Evolutionary conservation across 2,329 filamentous ascomycete genomes (phyloP).

Genomic region (Cladophialophora bantiana): DNA sequence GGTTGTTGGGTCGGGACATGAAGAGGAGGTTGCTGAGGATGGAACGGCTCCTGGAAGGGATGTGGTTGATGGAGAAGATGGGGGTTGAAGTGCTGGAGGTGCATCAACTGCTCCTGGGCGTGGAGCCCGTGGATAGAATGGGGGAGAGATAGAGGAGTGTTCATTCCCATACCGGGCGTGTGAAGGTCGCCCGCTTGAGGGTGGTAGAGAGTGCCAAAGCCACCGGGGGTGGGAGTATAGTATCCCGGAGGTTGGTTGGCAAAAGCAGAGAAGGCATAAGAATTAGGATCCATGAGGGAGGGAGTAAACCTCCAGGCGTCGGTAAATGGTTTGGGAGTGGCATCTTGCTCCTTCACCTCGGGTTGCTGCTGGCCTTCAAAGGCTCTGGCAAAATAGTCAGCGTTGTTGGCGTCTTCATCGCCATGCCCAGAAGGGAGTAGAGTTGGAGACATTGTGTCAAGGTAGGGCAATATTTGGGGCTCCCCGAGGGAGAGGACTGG

Average conservation of each 20-base stretch:
- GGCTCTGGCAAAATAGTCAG: slow-evolving; percentile 47
- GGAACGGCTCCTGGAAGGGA: slow-evolving; percentile 36
- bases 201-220: slow-evolving; percentile 80
- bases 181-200: slow-evolving; percentile 85
- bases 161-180: slow-evolving; percentile 76
- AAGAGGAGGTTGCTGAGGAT: slow-evolving; percentile 33
- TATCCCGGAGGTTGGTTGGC: slow-evolving; percentile 81
- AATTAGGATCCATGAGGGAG: slow-evolving; percentile 84
- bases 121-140: slow-evolving; percentile 69
- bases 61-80: slow-evolving; percentile 48
- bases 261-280: slow-evolving; percentile 79
- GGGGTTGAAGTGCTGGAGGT: slow-evolving; percentile 72
- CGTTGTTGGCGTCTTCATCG: slow-evolving; percentile 16
- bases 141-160: slow-evolving; percentile 83
- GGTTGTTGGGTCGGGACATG: slow-evolving; percentile 59
- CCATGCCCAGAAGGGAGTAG: slow-evolving; percentile 22
- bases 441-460: slow-evolving; percentile 31
- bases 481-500: slow-evolving; percentile 19
- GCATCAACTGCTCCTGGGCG: slow-evolving; percentile 64
- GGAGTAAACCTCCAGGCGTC: slow-evolving; percentile 90
- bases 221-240: slow-evolving; percentile 86
- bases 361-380: slow-evolving; percentile 52
- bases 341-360: slow-evolving; percentile 74
- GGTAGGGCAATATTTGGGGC: slow-evolving; percentile 15
- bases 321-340: slow-evolving; percentile 71